Base-by-base conservation (phyloP, 495 filamentous ascomycete species). In the Clavariopsis aquatica region DNA sequence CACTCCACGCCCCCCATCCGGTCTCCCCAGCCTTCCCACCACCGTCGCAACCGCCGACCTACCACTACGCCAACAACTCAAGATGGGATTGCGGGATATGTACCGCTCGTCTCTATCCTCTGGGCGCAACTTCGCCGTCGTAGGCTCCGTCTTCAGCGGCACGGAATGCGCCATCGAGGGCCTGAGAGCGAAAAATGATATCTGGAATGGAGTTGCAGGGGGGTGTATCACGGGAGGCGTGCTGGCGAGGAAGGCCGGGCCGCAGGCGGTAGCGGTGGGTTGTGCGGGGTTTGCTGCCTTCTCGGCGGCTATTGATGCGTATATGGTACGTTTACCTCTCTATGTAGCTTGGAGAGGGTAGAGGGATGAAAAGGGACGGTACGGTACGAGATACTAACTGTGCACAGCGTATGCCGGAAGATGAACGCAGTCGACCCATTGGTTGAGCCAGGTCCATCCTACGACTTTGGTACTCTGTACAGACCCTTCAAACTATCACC, bases 131-230 rank as follows among this genome's bases (percentile, higher is more conserved):
- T 98, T 98, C 77, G 95, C 89, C 26, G 84, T 89, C 47, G 88
- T 98, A 47, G 94, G 94, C 52, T 89, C 91, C 0, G 82, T 98
- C 9, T 98, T 93, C 78, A 81, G 84, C 17, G 95, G 94, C 23
- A 96, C 93, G 13, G 94, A 98, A 79, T 98, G 94, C 79, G 91
- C 89, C 56, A 93, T 98, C 64, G 95, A 98, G 74, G 93, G 91
- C 22, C 81, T 89, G 62, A 82, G 94, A 10, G 94, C 94, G 1
- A 96, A 95, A 80, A 96, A 96, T 75, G 94, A 98, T 76, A 74
- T 98, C 43, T 86, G 80, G 58, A 98, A 98, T 79, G 91, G 92
- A 31, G 84, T 93, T 7, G 83, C 87, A 8, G 90, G 93, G 2
- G 94, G 94, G 0, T 98, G 95, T 76, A 76, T 97, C 22, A 98